Evolutionary conservation across 2,329 filamentous ascomycete species (phyloP), one percentile per base, ranked within the genome.

Genomic region (Paraphaeosphaeria sporulosa): DNA sequence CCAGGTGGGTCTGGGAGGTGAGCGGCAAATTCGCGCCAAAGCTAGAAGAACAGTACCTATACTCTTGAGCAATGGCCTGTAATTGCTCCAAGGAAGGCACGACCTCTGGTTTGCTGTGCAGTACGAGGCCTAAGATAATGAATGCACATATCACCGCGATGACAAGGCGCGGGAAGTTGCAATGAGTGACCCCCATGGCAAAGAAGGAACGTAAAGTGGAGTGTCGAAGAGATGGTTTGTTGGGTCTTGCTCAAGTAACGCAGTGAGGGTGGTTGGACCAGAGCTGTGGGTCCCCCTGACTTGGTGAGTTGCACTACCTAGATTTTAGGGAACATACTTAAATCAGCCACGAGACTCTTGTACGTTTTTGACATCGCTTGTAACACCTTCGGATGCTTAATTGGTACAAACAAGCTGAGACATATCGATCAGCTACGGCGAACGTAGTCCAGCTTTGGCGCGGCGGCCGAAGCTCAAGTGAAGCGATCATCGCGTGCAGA

Each of bases 321-420:
- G 30, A 36, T 38, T 47, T 27, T 19, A 27, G 13, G 52, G 10
- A 25, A 25, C 42, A 15, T 46, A 40, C 36, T 43, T 30, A 47
- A 30, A 36, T 30, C 52, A 46, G 52, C 52, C 52, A 55, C 52
- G 52, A 55, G 52, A 42, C 30, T 55, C 44, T n/a, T 30, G 30
- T 55, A 42, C 44, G 23, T 19, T 36, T 25, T 10, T 46, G n/a
- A 21, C 52, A 55, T 36, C 40, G 10, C 40, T 13, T 34, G 46
- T 25, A 36, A 25, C 12, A n/a, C 47, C 27, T 55, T 46, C 42
- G 12, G 12, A 25, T 10, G 10, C 42, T 55, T 55, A 55, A 42
- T 38, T 19, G 17, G 30, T 46, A n/a, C 23, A 13, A 55, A 27
- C 27, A 12, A n/a, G 15, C 52, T 55, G 42, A 46, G 42, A 47